Conservation (phyloP, 192 early-diverging fungal genomes). For the Physocladia obscura region DNA sequence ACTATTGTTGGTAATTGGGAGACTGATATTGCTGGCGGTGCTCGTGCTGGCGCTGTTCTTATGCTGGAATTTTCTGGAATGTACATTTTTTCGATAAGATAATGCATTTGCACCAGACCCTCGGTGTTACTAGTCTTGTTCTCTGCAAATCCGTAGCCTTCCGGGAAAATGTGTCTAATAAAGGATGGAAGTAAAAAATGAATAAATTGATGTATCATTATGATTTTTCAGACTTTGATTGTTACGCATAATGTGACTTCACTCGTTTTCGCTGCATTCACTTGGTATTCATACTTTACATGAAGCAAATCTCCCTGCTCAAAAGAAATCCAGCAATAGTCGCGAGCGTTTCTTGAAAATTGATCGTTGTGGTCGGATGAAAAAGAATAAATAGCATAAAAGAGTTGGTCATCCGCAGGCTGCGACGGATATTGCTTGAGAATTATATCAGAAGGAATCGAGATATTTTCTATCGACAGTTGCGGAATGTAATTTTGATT, state of each 20-base stretch:
- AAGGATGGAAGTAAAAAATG: too few relatives aligned
- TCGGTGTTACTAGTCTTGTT: not conserved
- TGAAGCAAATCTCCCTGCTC: not conserved
- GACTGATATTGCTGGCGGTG: not conserved
- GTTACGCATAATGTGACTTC: too few relatives aligned
- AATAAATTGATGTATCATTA: too few relatives aligned
- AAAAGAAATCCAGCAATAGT: not conserved
- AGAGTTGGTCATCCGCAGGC: not conserved
- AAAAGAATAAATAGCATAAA: not conserved
- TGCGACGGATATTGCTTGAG: too few relatives aligned
- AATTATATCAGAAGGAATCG: too few relatives aligned
- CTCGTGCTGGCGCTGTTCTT: not conserved
- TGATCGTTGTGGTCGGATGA: not conserved
- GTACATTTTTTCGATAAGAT: not conserved
- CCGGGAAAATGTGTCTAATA: conserved; percentile 6
- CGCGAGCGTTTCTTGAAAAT: not conserved
- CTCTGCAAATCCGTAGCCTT: not conserved
- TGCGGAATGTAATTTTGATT: too few relatives aligned
- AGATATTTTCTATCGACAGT: too few relatives aligned
- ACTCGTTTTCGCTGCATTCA: not conserved
- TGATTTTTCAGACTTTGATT: too few relatives aligned
- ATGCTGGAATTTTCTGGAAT: conserved; percentile 1
- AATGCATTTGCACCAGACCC: conserved; percentile 9
- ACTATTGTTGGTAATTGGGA: not conserved
- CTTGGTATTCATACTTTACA: not conserved